These are phyloP conservation scores for Pilaira anomala DNA, from an alignment of 192 early-diverging fungal species.

Conservation along the genomic window DNA sequence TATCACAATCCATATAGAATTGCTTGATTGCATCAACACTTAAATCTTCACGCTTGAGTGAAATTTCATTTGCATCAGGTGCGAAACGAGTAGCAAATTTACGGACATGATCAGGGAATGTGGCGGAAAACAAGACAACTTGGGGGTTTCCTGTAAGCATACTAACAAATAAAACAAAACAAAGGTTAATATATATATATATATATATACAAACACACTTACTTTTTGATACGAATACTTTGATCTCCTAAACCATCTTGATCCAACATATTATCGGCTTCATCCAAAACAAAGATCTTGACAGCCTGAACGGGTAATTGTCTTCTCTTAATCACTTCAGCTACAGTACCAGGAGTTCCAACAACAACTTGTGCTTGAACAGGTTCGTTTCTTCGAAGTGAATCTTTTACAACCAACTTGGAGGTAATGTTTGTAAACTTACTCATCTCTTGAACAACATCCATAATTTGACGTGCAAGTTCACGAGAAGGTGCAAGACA, in stretches of 20 bases:
- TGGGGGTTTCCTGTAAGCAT: constrained; percentile 73
- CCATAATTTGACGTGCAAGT: constrained; percentile 92
- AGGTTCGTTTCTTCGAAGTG: constrained; percentile 47
- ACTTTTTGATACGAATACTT: constrained; percentile 81
- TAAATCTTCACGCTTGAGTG: constrained; percentile 82
- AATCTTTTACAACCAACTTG: constrained; percentile 78
- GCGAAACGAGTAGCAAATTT: constrained; percentile 82
- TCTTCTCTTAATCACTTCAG: constrained; percentile 66
- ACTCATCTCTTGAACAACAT: constrained; percentile 86
- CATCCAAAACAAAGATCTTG: constrained; percentile 90
- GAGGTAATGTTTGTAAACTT: constrained; percentile 81
- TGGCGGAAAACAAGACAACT: constrained; percentile 93
- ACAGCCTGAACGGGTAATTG: constrained; percentile 58
- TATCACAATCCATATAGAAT: constrained; percentile 93
- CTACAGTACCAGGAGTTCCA: constrained; percentile 92
- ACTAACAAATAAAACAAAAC: constrained; percentile 33
- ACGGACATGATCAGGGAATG: constrained; percentile 80
- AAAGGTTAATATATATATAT: too few species aligned
- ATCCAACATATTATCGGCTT: constrained; percentile 99
- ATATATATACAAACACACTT: constrained; percentile 4
- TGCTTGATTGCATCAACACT: constrained; percentile 95
- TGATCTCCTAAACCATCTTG: constrained; percentile 83
- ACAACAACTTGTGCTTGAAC: constrained; percentile 82
- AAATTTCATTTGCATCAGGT: constrained; percentile 85
- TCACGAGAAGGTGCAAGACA: constrained; percentile 92